phyloP scores from a whole-genome alignment of 139 green algal genomes.

The Picochlorum costavermella region DNA sequence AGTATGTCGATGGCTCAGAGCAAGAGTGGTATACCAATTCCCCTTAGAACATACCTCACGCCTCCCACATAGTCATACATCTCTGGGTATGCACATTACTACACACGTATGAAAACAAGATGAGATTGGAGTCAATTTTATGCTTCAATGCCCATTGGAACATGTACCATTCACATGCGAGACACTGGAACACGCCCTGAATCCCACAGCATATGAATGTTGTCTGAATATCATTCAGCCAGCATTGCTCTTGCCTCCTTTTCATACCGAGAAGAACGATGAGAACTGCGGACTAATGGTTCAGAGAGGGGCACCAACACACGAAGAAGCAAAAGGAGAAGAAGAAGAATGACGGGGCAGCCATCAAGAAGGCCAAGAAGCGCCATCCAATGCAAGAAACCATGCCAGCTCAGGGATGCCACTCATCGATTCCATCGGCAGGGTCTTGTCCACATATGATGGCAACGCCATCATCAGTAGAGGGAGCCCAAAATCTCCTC shows the following conservation, averaged over 20 bases:
- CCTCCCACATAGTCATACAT: too few relatives aligned
- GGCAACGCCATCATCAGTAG: constrained; percentile 23
- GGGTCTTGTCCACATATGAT: constrained; percentile 27
- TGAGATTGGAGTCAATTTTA: too few relatives aligned
- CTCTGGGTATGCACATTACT: too few relatives aligned
- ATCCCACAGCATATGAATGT: background rate
- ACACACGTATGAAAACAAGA: too few relatives aligned
- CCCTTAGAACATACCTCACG: too few relatives aligned
- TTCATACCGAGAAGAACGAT: constrained; percentile 19
- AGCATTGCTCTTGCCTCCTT: constrained; percentile 16
- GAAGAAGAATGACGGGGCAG: too few relatives aligned
- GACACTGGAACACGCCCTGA: too few relatives aligned
- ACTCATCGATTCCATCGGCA: constrained; percentile 35
- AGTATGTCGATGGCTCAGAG: background rate
- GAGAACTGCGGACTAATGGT: constrained; percentile 9
- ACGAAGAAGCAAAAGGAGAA: background rate
- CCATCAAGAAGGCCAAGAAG: too few relatives aligned
- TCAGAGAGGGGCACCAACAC: constrained; percentile 23
- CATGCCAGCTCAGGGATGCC: constrained; percentile 26
- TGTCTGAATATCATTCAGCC: background rate
- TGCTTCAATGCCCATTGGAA: background rate
- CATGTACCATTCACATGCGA: too few relatives aligned
- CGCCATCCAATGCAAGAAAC: too few relatives aligned
- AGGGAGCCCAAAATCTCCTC: constrained; percentile 36
- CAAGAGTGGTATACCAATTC: too few relatives aligned